Conservation (phyloP, 108 stramenopile genomes). For the Licmophora abbreviata region DNA sequence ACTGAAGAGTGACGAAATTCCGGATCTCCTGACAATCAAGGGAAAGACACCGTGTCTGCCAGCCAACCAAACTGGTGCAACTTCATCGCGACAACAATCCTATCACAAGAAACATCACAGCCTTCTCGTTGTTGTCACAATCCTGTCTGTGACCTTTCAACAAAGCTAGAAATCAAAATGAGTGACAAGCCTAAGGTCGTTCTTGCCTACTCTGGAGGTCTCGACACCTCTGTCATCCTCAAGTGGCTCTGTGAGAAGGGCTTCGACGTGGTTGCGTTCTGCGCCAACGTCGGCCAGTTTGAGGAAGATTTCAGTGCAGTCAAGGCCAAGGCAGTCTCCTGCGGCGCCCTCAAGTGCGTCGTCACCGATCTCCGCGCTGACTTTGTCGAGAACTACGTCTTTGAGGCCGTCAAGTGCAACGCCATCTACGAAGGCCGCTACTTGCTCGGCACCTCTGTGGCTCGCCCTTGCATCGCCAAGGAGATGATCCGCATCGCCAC, state of each 20-base stretch:
- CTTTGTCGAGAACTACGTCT: constrained; percentile 95
- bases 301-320: constrained; percentile 82
- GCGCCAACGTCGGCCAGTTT: constrained; percentile 91
- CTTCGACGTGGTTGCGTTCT: constrained; percentile 96
- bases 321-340: constrained; percentile 80
- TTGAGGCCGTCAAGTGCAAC: constrained; percentile 90
- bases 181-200: constrained; percentile 81
- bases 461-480: constrained; percentile 98
- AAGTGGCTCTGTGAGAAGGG: constrained; percentile 98
- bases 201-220: constrained; percentile 95
- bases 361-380: constrained; percentile 92
- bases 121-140: too few relatives aligned
- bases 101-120: too few relatives aligned
- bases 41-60: too few relatives aligned
- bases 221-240: constrained; percentile 97
- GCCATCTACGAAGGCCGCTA: constrained; percentile 93
- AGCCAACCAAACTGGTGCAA: too few relatives aligned
- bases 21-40: too few relatives aligned
- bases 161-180: constrained; percentile 19
- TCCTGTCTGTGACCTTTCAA: too few relatives aligned
- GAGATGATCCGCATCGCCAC: constrained; percentile 96
- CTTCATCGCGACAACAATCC: too few relatives aligned
- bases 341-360: constrained; percentile 85
- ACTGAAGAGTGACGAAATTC: too few relatives aligned
- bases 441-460: constrained; percentile 93